These are phyloP conservation scores for Angomonas deanei DNA, from an alignment of 208 protist species.

Conservation along the genomic window DNA sequence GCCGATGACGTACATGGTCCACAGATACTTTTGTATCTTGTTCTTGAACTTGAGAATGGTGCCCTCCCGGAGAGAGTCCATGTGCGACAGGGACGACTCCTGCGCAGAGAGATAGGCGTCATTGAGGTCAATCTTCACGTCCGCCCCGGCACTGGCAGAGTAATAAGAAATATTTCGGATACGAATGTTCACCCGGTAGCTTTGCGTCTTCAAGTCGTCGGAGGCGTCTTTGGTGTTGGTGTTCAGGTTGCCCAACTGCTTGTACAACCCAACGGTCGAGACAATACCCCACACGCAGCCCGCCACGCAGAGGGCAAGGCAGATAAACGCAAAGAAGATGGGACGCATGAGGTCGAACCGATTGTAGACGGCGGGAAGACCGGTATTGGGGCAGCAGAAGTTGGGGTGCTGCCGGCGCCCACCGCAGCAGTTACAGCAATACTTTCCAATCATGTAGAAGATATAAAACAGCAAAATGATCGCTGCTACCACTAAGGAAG, in stretches of 20 bases:
- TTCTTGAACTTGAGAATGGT: not conserved
- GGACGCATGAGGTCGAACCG: slow-evolving; percentile 34
- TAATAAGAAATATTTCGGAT: not conserved
- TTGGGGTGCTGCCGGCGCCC: slow-evolving; percentile 27
- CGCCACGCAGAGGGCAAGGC: slow-evolving; percentile 12
- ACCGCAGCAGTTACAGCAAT: slow-evolving; percentile 47
- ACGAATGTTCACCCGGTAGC: not conserved
- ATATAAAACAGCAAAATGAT: slow-evolving; percentile 10
- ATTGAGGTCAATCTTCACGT: not conserved
- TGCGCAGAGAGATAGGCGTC: not conserved
- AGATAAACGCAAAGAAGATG: slow-evolving; percentile 15
- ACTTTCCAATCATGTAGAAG: slow-evolving; percentile 31
- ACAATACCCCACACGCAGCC: slow-evolving; percentile 22
- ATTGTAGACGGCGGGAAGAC: slow-evolving; percentile 29
- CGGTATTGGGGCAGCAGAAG: slow-evolving; percentile 30
- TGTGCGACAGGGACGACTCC: not conserved
- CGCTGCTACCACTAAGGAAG: slow-evolving; percentile 15
- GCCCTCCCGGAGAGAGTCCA: not conserved
- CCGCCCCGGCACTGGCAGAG: not conserved
- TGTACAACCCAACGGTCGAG: not conserved
- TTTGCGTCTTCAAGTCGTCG: not conserved
- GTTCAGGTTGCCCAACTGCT: not conserved
- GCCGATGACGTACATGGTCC: slow-evolving; percentile 21
- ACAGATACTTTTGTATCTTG: slow-evolving; percentile 8
- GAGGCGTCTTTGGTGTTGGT: not conserved